Evolutionary conservation across 805 yeast genomes (phyloP).

Genomic region (Metschnikowia similis): DNA sequence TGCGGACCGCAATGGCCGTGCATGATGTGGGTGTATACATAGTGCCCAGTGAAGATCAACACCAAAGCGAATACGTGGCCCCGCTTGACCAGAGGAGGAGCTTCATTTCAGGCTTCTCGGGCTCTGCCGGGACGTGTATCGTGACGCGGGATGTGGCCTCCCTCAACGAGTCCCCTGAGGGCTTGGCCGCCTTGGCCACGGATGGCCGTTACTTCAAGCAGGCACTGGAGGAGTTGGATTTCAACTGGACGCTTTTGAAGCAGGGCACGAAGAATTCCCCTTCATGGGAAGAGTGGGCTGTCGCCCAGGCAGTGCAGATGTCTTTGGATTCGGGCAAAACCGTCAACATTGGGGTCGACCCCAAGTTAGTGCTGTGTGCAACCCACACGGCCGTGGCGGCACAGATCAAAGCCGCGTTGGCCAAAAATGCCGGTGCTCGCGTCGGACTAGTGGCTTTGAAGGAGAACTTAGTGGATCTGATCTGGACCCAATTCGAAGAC

Average conservation of each 20-base stretch:
- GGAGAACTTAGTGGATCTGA: conserved; percentile 66
- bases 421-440: conserved; percentile 24
- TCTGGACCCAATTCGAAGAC: conserved; percentile 68
- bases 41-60: conserved; percentile 88
- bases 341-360: conserved; percentile 45
- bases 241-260: conserved; percentile 54
- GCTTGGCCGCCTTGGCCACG: conserved; percentile 52
- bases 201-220: conserved; percentile 61
- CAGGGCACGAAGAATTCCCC: conserved; percentile 49
- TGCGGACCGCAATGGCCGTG: conserved; percentile 63
- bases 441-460: conserved; percentile 42
- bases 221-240: conserved; percentile 55
- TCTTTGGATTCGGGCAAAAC: conserved; percentile 43
- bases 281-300: conserved; percentile 57
- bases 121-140: conserved; percentile 91
- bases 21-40: conserved; percentile 67
- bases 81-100: conserved; percentile 77
- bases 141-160: conserved; percentile 57
- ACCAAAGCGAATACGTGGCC: conserved; percentile 86
- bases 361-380: conserved; percentile 41
- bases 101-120: conserved; percentile 84
- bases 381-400: conserved; percentile 29
- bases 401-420: conserved; percentile 25
- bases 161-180: conserved; percentile 51
- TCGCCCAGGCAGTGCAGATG: conserved; percentile 46